Conservation (phyloP, 495 filamentous ascomycete species). For the Neurospora sp. region DNA sequence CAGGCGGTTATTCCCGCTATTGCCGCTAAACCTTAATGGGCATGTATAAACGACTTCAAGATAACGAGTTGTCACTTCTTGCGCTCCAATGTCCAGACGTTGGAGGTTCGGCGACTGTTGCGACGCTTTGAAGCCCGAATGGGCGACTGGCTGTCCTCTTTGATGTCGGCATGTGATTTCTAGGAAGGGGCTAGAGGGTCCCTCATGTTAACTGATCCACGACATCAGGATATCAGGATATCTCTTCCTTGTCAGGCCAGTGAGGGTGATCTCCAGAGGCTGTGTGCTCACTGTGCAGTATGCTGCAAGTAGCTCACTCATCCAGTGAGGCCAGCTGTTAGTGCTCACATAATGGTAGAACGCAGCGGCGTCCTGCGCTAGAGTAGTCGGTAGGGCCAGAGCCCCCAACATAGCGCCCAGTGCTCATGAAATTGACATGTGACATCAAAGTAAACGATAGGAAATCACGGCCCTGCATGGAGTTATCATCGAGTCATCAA, state of each 20-base stretch:
- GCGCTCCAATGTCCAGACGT: background rate
- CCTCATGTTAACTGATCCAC: background rate
- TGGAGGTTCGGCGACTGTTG: background rate
- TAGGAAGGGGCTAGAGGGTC: too few relatives aligned
- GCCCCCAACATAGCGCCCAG: too few relatives aligned
- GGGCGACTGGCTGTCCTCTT: background rate
- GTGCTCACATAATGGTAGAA: background rate
- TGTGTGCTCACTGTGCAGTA: background rate
- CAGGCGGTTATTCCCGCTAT: background rate
- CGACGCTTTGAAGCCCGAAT: background rate
- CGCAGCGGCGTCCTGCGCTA: background rate
- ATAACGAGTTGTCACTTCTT: background rate
- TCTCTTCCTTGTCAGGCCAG: background rate
- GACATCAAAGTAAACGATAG: background rate
- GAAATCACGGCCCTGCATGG: background rate
- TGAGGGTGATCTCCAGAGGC: background rate
- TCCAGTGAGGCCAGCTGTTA: background rate
- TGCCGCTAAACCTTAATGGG: background rate
- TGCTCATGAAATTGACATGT: background rate
- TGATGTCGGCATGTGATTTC: background rate
- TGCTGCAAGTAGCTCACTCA: background rate
- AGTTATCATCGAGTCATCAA: background rate
- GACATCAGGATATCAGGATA: background rate
- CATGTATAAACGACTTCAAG: background rate
- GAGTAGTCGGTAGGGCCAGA: background rate